Percentiles rank a stretch among this genome's conserved stretches.
Conservation (phyloP, 2,329 filamentous ascomycete genomes). For the Knufia fluminis region DNA sequence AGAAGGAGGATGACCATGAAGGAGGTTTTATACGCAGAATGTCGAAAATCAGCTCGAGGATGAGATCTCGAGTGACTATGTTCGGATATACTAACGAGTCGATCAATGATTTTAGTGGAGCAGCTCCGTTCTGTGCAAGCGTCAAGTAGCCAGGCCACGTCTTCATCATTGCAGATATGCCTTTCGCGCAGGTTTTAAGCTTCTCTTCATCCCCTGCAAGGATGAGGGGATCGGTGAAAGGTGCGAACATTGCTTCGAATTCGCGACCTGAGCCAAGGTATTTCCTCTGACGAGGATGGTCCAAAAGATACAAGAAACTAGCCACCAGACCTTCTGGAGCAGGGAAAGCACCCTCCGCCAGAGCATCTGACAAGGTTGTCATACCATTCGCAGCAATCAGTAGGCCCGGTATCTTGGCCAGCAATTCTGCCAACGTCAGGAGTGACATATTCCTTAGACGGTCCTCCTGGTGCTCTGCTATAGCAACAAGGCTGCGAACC, state of each 20-base stretch:
- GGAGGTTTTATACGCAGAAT: conserved; percentile 82
- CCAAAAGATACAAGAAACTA: conserved; percentile 82
- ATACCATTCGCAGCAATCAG: conserved; percentile 78
- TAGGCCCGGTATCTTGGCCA: conserved; percentile 74
- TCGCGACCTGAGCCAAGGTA: conserved; percentile 84
- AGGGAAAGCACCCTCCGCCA: conserved; percentile 84
- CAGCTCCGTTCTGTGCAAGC: conserved; percentile 78
- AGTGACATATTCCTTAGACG: conserved; percentile 82
- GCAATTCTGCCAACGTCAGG: conserved; percentile 83
- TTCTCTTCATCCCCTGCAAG: conserved; percentile 50
- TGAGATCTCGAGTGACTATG: conserved; percentile 56
- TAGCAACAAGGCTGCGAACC: conserved; percentile 78
- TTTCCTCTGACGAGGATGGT: conserved; percentile 69
- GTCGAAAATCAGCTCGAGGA: conserved; percentile 80
- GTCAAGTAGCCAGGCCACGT: conserved; percentile 90
- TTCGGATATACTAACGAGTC: conserved; percentile 53
- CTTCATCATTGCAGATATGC: conserved; percentile 83
- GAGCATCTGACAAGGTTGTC: conserved; percentile 76
- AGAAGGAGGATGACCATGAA: conserved; percentile 89
- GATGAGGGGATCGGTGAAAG: conserved; percentile 73
- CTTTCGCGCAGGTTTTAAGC: conserved; percentile 78
- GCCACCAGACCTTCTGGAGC: conserved; percentile 80
- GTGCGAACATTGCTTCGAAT: conserved; percentile 78
- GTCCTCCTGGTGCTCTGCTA: conserved; percentile 79
- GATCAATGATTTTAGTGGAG: conserved; percentile 73